Percentiles rank a stretch among this genome's conserved stretches.
Conservation (phyloP, 2,329 filamentous ascomycete species). For the Albophoma yamanashiensis region DNA sequence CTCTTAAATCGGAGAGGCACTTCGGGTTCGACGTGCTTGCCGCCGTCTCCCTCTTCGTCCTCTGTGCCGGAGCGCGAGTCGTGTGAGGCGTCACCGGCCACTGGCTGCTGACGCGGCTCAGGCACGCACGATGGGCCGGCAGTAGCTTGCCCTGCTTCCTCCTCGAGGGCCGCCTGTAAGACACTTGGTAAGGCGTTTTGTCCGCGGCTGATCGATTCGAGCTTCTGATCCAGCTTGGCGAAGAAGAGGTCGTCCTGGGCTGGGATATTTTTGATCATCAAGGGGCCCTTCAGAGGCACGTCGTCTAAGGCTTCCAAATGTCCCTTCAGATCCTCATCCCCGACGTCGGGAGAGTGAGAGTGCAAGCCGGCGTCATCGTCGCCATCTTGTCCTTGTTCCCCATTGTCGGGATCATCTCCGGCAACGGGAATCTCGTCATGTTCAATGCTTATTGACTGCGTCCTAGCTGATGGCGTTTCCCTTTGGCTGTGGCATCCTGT, state of each 20-base stretch:
- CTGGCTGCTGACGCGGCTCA: neutral
- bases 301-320: conserved; percentile 32
- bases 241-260: conserved; percentile 46
- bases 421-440: neutral
- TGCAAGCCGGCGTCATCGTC: neutral
- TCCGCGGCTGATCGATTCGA: conserved; percentile 36
- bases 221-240: conserved; percentile 36
- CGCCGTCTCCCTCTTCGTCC: conserved; percentile 13
- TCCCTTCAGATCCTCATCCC: conserved; percentile 10
- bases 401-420: neutral
- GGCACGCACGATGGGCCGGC: neutral
- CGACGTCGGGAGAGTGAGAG: neutral
- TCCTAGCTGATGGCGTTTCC: conserved; percentile 16
- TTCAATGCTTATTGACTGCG: neutral
- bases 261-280: conserved; percentile 45
- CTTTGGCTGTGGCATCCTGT: conserved; percentile 15
- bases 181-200: conserved; percentile 36
- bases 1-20: conserved; percentile 34
- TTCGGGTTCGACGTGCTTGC: conserved; percentile 24
- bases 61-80: conserved; percentile 2
- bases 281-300: conserved; percentile 35
- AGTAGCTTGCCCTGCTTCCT: neutral
- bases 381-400: neutral
- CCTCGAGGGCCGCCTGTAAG: conserved; percentile 10
- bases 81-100: conserved; percentile 11